Evolutionary conservation across 2,329 filamentous ascomycete genomes (phyloP).

Genomic region (Juglanconis juglandina): DNA sequence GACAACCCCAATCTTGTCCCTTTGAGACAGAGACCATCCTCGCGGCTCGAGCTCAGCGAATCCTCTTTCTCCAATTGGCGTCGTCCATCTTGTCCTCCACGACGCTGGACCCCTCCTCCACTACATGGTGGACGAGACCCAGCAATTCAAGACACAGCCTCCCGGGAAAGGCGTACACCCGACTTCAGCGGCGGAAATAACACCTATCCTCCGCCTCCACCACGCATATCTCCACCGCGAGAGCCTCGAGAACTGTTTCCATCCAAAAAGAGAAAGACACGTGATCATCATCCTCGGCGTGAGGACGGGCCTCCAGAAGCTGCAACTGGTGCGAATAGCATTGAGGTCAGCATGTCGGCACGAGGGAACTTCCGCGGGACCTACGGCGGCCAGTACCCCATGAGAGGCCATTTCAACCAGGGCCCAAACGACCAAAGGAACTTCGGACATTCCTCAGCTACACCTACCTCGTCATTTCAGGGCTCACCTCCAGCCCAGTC

Average conservation of each 20-base stretch:
- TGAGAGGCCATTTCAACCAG: slow-evolving; percentile 33
- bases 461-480: slow-evolving; percentile 41
- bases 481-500: slow-evolving; percentile 42
- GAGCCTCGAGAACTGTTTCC: slow-evolving; percentile 6
- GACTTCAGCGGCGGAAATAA: slow-evolving; percentile 7
- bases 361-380: slow-evolving; percentile 41
- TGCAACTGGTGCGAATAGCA: slow-evolving; percentile 46
- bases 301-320: slow-evolving; percentile 28
- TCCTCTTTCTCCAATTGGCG: slow-evolving; percentile 23
- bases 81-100: slow-evolving; percentile 16
- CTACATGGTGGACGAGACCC: slow-evolving; percentile 19
- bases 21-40: slow-evolving; percentile 18
- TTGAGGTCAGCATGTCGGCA: slow-evolving; percentile 49
- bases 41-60: slow-evolving; percentile 21
- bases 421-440: slow-evolving; percentile 31
- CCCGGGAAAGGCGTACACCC: slow-evolving; percentile 20
- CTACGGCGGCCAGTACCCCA: slow-evolving; percentile 36
- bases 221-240: slow-evolving; percentile 9
- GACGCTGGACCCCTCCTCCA: slow-evolving; percentile 3
- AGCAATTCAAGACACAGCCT: slow-evolving; percentile 23
- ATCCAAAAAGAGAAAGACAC: slow-evolving; percentile 32
- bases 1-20: slow-evolving; percentile 20
- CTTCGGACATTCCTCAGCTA: slow-evolving; percentile 40
- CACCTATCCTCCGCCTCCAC: slow-evolving; percentile 9
- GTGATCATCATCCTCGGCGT: slow-evolving; percentile 8